Evolutionary conservation across 2,329 filamentous ascomycete genomes (phyloP).

Genomic region (Coleophoma cylindrospora): DNA sequence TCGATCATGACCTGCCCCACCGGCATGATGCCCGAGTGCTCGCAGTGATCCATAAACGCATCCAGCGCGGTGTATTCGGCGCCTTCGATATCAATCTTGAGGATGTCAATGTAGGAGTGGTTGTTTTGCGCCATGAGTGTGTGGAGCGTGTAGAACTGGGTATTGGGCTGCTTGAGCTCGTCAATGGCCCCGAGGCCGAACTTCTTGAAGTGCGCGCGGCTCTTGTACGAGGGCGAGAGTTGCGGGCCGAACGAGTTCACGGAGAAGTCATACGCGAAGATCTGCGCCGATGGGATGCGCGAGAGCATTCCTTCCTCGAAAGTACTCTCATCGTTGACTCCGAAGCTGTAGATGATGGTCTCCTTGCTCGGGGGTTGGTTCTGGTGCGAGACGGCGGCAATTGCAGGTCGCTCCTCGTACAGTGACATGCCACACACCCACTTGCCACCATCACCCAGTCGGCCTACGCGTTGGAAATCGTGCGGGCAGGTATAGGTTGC

Average conservation of each 20-base stretch:
- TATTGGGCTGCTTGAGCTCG: conserved; percentile 10
- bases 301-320: conserved; percentile 33
- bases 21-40: conserved; percentile 10
- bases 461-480: conserved; percentile 33
- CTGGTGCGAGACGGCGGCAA: conserved; percentile 9
- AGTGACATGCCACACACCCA: conserved; percentile 35
- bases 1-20: conserved; percentile 23
- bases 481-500: conserved; percentile 34
- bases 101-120: conserved; percentile 33
- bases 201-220: conserved; percentile 29
- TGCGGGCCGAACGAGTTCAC: conserved; percentile 27
- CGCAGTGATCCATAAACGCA: conserved; percentile 18
- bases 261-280: conserved; percentile 35
- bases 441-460: conserved; percentile 36
- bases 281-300: conserved; percentile 29
- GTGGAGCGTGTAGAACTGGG: conserved; percentile 31
- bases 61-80: conserved; percentile 28
- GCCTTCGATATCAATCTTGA: conserved; percentile 36
- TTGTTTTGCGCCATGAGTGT: conserved; percentile 32
- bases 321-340: conserved; percentile 30
- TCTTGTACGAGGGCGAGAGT: conserved; percentile 5
- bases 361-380: neutral
- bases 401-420: conserved; percentile 22
- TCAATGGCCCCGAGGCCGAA: conserved; percentile 27
- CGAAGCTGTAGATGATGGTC: conserved; percentile 33